Percentiles rank a stretch among this genome's conserved stretches.
Conservation (phyloP, 768 basidiomycete genomes). For the Termitomyces sp. region DNA sequence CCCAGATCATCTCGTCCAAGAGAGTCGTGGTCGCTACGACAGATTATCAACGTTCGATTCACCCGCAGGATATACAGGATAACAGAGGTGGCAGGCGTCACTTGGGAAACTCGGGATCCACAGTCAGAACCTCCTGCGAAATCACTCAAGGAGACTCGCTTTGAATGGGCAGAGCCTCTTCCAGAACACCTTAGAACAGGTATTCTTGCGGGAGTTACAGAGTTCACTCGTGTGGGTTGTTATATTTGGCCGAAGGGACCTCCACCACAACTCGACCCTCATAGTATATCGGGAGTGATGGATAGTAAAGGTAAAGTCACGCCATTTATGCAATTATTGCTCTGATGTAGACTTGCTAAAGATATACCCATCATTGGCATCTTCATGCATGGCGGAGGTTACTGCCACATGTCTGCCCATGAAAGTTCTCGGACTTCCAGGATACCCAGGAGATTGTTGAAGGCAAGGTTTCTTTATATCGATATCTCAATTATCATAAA, state of each 20-base stretch:
- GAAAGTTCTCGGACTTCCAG: conserved; percentile 46
- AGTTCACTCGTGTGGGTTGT: neutral
- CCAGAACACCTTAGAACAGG: conserved; percentile 39
- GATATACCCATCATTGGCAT: conserved; percentile 40
- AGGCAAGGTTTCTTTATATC: conserved; percentile 21
- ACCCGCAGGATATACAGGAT: conserved; percentile 51
- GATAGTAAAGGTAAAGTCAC: conserved; percentile 2
- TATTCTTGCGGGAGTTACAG: conserved; percentile 36
- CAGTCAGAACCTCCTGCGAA: conserved; percentile 30
- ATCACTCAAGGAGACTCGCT: conserved; percentile 43
- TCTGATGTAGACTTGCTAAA: conserved; percentile 23
- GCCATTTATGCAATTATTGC: conserved; percentile 14
- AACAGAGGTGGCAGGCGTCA: conserved; percentile 56
- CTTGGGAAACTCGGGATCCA: conserved; percentile 50
- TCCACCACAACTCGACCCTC: neutral
- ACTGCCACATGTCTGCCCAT: conserved; percentile 58
- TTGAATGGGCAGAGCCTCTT: conserved; percentile 48
- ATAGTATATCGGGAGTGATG: neutral
- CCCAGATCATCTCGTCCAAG: conserved; percentile 47
- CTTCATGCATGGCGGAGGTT: conserved; percentile 56
- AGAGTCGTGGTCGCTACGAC: conserved; percentile 47
- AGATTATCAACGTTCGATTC: conserved; percentile 51
- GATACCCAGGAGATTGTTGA: conserved; percentile 45
- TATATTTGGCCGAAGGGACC: neutral
- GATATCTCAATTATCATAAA: neutral